Percentiles rank a stretch among this genome's conserved stretches.
phyloP scores from a whole-genome alignment of 148 eudicot species.

The Persicaria tinctoria region DNA sequence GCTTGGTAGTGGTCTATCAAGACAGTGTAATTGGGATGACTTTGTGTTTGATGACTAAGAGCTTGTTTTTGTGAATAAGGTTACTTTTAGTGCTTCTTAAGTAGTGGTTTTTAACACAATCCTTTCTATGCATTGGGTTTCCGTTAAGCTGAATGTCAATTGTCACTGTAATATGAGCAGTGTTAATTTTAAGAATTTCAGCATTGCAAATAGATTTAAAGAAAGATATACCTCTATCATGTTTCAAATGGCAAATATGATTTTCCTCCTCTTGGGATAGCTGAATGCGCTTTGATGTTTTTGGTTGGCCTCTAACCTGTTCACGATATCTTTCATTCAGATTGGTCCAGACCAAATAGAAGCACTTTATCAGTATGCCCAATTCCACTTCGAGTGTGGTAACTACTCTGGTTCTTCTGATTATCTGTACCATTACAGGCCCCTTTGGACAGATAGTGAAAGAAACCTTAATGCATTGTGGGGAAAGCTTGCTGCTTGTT shows the following conservation, averaged over 20 bases:
- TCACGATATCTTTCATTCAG: slow-evolving; percentile 28
- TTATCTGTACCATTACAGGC: slow-evolving; percentile 86
- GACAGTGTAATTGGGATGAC: too few species aligned
- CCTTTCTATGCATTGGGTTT: too few species aligned
- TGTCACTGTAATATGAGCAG: too few species aligned
- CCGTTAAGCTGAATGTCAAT: too few species aligned
- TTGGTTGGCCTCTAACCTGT: background rate
- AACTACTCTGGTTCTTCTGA: slow-evolving; percentile 98
- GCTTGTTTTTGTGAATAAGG: too few species aligned
- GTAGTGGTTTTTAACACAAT: too few species aligned
- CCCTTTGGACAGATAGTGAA: slow-evolving; percentile 74
- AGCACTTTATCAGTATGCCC: slow-evolving; percentile 90
- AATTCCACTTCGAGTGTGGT: slow-evolving; percentile 96
- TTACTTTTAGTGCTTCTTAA: too few species aligned
- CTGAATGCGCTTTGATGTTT: background rate
- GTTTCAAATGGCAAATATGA: background rate
- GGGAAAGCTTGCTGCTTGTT: slow-evolving; percentile 83
- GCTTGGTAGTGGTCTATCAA: too few species aligned
- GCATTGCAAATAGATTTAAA: too few species aligned
- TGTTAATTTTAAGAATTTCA: too few species aligned
- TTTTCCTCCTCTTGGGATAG: background rate
- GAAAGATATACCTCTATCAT: background rate
- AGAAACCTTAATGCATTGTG: slow-evolving; percentile 85
- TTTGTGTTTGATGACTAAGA: too few species aligned
- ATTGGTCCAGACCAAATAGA: slow-evolving; percentile 98